phyloP scores from a whole-genome alignment of 495 filamentous ascomycete genomes.

The Neurospora hispaniola region DNA sequence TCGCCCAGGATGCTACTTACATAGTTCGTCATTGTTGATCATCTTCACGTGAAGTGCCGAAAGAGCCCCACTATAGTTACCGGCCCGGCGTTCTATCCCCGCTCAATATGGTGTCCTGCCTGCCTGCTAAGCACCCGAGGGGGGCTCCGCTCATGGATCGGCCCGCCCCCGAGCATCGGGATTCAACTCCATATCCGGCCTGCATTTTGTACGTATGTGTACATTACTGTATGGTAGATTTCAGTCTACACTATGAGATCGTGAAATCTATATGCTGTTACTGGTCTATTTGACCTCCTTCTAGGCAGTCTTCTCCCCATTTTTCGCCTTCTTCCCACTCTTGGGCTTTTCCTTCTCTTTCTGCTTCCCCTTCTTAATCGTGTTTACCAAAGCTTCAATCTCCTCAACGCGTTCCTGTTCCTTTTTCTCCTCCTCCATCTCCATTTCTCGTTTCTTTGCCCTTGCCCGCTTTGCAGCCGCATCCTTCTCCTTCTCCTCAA shows the following conservation, averaged over 20 bases:
- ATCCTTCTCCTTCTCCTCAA: constrained; percentile 75
- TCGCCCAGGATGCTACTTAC: background rate
- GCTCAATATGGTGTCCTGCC: background rate
- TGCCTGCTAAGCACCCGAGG: background rate
- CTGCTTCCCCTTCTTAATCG: constrained; percentile 33
- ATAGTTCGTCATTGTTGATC: constrained; percentile 11
- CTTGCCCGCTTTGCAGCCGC: constrained; percentile 64
- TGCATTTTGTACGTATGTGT: background rate
- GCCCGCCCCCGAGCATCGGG: background rate
- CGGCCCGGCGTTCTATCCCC: constrained; percentile 3
- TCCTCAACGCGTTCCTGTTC: constrained; percentile 31
- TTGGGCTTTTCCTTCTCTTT: constrained; percentile 19
- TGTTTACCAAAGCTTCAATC: constrained; percentile 30
- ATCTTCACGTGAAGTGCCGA: constrained; percentile 16
- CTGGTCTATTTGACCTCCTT: background rate
- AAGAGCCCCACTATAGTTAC: constrained; percentile 5
- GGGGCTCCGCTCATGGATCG: background rate
- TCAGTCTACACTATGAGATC: background rate
- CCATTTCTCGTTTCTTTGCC: constrained; percentile 37
- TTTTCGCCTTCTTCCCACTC: constrained; percentile 12
- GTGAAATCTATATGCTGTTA: background rate
- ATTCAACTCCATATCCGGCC: background rate
- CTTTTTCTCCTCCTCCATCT: constrained; percentile 30
- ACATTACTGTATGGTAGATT: no score
- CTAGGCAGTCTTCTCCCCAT: constrained; percentile 9